Conservation (phyloP, 805 yeast genomes). For the Wickerhamiella hasegawae region DNA sequence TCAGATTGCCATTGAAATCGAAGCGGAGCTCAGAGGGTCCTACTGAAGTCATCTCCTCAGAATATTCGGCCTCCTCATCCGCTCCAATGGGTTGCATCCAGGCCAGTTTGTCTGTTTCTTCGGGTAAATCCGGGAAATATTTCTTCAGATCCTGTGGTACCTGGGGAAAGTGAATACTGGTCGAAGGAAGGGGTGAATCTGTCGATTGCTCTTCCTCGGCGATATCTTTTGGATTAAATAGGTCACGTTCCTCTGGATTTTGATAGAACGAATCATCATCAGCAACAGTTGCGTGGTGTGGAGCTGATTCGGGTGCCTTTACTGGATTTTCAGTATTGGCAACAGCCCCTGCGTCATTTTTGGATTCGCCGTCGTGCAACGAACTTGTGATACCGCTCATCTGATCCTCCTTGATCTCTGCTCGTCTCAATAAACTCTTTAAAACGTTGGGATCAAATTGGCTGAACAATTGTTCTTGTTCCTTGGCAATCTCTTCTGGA, state of each 20-base stretch:
- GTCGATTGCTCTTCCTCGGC: neutral
- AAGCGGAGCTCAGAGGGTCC: constrained; percentile 54
- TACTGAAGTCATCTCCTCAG: constrained; percentile 32
- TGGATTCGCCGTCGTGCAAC: neutral
- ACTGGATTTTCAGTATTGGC: neutral
- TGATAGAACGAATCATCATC: too few relatives aligned
- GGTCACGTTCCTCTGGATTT: too few relatives aligned
- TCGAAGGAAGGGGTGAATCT: neutral
- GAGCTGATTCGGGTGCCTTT: neutral
- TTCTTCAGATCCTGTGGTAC: constrained; percentile 59
- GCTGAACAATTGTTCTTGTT: constrained; percentile 49
- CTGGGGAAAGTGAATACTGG: constrained; percentile 31
- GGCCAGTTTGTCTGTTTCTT: constrained; percentile 60
- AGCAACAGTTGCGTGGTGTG: neutral
- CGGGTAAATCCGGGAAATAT: constrained; percentile 81
- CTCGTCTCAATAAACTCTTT: constrained; percentile 25
- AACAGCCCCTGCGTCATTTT: neutral
- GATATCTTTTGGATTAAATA: too few relatives aligned
- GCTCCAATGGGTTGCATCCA: constrained; percentile 71
- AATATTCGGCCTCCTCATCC: constrained; percentile 25
- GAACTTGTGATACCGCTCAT: too few relatives aligned
- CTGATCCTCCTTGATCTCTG: constrained; percentile 29
- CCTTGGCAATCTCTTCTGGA: constrained; percentile 44
- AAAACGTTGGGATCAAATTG: constrained; percentile 55
- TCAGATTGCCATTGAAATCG: constrained; percentile 70